Base-by-base conservation (phyloP, 306 rosid species). In the Benincasa hispida region DNA sequence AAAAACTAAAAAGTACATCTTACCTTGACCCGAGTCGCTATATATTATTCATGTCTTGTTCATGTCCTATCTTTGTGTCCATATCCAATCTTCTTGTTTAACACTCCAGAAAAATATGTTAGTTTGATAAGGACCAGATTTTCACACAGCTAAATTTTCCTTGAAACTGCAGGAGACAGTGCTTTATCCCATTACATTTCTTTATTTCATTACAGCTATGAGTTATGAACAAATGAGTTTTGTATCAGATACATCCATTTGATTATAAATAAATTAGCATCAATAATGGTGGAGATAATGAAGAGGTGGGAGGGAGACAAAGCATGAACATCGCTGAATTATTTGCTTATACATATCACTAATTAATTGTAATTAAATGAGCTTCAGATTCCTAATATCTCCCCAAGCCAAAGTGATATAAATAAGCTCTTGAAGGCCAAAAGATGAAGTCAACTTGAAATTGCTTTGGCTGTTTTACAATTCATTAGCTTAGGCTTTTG, bases 281-380 rank as follows among this genome's bases (percentile, higher is more conserved):
- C 15, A 63, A 35, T 19, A 19, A 63, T 63, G 27, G 35, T 60
- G 67, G 65, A 58, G 65, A 60, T 28, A 60, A 27, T 10, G 55
- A 67, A 41, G 42, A 27, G 53, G 24, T 73, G 54, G 74, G 76
- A 15, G 51, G 78, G 78, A 58, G 76, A 60, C 86, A 70, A 0
- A 6, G 80, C 76, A 53, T 42, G 66, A 35, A 76, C 83, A 76
- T 35, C 10, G 57, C 51, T 53, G 42, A 76, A 2, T 34, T 61
- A 30, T 27, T 37, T 58, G 24, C 55, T 57, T 61, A 5, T 37
- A 2, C 2, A 19, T 34, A 68, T 59, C 24, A 41, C 48, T 50
- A 19, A 41, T n/a, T 57, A 69, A 76, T 45, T 41, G 19, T n/a
- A 65, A 54, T 69, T 35, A 35, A 27, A 63, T 63, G 72, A 63